Percentiles rank a stretch among this genome's conserved stretches.
These are phyloP conservation scores for Kodamaea kaohsiungensis DNA, from an alignment of 805 yeast genomes.

Conservation along the genomic window DNA sequence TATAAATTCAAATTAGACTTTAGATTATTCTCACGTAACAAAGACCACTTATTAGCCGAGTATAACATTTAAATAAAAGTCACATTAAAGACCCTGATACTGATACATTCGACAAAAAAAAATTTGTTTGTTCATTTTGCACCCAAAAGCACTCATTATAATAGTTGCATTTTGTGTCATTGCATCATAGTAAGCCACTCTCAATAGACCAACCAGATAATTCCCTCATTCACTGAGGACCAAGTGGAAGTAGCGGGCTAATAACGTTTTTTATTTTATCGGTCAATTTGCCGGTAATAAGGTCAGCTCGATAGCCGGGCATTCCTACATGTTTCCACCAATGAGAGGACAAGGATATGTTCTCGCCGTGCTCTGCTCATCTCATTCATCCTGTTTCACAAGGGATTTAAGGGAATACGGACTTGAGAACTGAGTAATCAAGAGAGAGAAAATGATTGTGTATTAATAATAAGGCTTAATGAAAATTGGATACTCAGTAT, in stretches of 20 bases:
- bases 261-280: not conserved
- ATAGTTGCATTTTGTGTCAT: not conserved
- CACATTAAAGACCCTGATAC: not conserved
- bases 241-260: not conserved
- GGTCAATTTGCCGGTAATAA: not conserved
- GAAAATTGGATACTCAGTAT: too few relatives aligned
- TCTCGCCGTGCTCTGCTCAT: not conserved
- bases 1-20: too few relatives aligned
- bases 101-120: not conserved
- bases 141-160: not conserved
- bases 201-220: constrained; percentile 4
- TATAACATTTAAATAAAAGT: too few relatives aligned
- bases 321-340: not conserved
- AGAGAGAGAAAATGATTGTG: too few relatives aligned
- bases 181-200: constrained; percentile 1
- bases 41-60: too few relatives aligned
- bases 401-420: not conserved
- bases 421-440: not conserved
- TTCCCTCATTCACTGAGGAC: constrained; percentile 1
- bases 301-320: not conserved
- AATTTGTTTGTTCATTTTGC: not conserved
- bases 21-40: too few relatives aligned
- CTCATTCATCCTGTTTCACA: too few relatives aligned
- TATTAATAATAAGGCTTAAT: too few relatives aligned
- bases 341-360: not conserved